These are phyloP conservation scores for Sisymbrium irio DNA, from an alignment of 345 rosid genomes.

Conservation along the genomic window DNA sequence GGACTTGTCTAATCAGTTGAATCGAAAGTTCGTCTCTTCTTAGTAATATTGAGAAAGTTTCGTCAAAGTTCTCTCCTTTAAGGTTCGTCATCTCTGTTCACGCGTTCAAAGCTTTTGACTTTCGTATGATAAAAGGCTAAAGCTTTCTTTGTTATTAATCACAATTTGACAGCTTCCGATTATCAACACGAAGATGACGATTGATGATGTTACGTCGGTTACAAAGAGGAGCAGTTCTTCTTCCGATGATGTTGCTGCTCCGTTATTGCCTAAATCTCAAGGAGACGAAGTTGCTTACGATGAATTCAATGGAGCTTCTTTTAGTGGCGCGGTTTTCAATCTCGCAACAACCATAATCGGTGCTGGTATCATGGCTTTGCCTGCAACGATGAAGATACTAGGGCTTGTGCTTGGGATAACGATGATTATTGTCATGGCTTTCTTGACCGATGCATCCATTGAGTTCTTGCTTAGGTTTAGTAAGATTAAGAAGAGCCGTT, in stretches of 20 bases:
- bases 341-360: conserved; percentile 81
- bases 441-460: conserved; percentile 77
- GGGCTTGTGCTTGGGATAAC: conserved; percentile 75
- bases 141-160: not conserved
- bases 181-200: conserved; percentile 51
- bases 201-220: conserved; percentile 41
- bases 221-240: conserved; percentile 39
- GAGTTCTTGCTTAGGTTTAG: conserved; percentile 83
- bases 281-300: conserved; percentile 56
- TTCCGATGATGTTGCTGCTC: conserved; percentile 50
- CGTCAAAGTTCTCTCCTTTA: conserved; percentile 1
- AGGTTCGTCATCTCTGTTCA: conserved; percentile 1
- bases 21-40: conserved; percentile 1
- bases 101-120: conserved; percentile 3
- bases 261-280: conserved; percentile 52
- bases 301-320: conserved; percentile 89
- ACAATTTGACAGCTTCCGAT: conserved; percentile 5
- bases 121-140: not conserved
- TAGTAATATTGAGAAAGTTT: not conserved
- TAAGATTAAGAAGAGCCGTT: conserved; percentile 51
- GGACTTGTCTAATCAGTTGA: not conserved
- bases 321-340: conserved; percentile 85
- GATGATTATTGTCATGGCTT: conserved; percentile 79
- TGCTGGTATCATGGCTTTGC: conserved; percentile 95
- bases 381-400: conserved; percentile 81